phyloP scores from a whole-genome alignment of 1,139 yeast genomes.

The Eremothecium coryli region DNA sequence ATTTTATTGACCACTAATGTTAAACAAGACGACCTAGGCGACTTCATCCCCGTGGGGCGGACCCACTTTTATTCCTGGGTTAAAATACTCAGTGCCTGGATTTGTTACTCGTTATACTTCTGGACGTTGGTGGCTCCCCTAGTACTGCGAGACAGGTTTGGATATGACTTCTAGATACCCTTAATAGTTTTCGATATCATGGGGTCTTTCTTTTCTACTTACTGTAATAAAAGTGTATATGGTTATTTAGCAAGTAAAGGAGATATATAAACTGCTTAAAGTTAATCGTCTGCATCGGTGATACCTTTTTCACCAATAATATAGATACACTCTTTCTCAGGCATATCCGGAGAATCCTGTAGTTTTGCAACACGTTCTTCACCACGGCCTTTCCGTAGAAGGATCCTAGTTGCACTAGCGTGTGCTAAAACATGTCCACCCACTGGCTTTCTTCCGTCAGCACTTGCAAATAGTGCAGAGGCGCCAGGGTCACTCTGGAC shows the following conservation, averaged over 20 bases:
- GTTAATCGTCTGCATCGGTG: conserved; percentile 36
- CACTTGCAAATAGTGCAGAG: conserved; percentile 52
- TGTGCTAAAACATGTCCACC: conserved; percentile 60
- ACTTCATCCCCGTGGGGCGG: conserved; percentile 93
- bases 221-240: no score
- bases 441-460: conserved; percentile 57
- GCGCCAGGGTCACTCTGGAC: conserved; percentile 67
- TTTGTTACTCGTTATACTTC: conserved; percentile 72
- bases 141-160: conserved; percentile 80
- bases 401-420: conserved; percentile 53
- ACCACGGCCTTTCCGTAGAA: conserved; percentile 53
- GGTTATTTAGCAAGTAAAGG: no score
- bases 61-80: conserved; percentile 95
- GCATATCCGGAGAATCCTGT: conserved; percentile 58
- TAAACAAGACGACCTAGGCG: conserved; percentile 72
- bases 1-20: conserved; percentile 88
- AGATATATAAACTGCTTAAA: no score
- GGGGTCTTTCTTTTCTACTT: no score
- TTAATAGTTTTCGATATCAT: no score
- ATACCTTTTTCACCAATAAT: conserved; percentile 47
- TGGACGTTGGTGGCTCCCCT: conserved; percentile 94
- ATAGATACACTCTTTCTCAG: conserved; percentile 48
- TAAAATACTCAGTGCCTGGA: conserved; percentile 86
- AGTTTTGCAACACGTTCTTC: conserved; percentile 57
- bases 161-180: conserved; percentile 20